Evolutionary conservation across 2,329 filamentous ascomycete species (phyloP).

Genomic region (Apiospora koreana): DNA sequence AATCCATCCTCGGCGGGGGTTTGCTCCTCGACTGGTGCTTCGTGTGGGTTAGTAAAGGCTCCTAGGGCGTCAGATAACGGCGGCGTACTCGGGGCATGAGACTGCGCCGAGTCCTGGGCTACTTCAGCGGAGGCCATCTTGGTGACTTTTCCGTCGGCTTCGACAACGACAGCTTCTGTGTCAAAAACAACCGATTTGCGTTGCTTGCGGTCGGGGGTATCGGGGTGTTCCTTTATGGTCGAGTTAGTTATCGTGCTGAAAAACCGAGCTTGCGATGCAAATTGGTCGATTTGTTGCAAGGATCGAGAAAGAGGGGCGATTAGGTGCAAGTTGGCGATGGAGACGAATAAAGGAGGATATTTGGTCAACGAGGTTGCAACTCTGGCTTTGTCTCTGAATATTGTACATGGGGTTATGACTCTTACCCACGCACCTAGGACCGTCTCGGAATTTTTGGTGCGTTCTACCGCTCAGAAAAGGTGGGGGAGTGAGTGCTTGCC

Average conservation of each 20-base stretch:
- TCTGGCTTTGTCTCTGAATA: neutral
- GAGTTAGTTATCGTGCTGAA: conserved; percentile 17
- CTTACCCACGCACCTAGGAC: conserved; percentile 15
- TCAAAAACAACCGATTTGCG: conserved; percentile 95
- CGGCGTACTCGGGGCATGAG: conserved; percentile 71
- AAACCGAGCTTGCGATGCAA: conserved; percentile 19
- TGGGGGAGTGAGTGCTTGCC: neutral
- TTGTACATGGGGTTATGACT: conserved; percentile 19
- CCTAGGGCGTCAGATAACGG: conserved; percentile 56
- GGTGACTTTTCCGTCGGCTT: conserved; percentile 84
- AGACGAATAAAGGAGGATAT: conserved; percentile 1
- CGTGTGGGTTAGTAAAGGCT: conserved; percentile 53
- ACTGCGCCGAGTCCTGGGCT: conserved; percentile 78
- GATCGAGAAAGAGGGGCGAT: neutral
- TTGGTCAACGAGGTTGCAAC: neutral
- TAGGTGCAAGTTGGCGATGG: neutral
- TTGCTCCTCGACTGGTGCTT: conserved; percentile 39
- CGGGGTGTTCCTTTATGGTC: conserved; percentile 30
- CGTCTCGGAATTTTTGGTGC: conserved; percentile 25
- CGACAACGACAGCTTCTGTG: conserved; percentile 83
- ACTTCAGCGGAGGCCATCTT: conserved; percentile 73
- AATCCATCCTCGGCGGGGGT: conserved; percentile 59
- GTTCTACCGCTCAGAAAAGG: conserved; percentile 15
- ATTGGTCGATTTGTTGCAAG: conserved; percentile 9
- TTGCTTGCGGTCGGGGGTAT: conserved; percentile 62